Conservation (phyloP, 768 basidiomycete species). For the Pisolithus sp. region DNA sequence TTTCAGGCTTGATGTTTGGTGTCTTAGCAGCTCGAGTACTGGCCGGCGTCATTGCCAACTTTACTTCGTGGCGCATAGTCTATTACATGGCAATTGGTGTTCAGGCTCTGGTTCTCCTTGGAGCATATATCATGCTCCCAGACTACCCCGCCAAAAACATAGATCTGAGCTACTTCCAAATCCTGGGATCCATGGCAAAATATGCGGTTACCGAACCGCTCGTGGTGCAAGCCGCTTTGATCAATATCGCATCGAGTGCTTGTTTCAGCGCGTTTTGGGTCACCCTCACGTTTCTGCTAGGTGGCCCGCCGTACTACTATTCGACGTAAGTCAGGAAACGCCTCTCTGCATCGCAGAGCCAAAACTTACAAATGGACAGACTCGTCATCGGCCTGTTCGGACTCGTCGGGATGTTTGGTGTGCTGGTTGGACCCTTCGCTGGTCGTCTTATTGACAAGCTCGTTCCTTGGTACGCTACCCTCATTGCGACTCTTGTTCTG, state of each 20-base stretch:
- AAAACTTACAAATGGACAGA: constrained; percentile 13
- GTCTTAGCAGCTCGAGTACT: constrained; percentile 70
- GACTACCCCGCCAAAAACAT: constrained; percentile 78
- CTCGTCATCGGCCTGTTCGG: constrained; percentile 70
- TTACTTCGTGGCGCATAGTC: constrained; percentile 62
- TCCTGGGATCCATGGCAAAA: constrained; percentile 72
- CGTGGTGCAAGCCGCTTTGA: constrained; percentile 60
- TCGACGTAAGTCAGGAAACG: constrained; percentile 44
- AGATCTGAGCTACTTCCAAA: constrained; percentile 57
- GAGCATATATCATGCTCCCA: constrained; percentile 63
- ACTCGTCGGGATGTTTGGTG: constrained; percentile 66
- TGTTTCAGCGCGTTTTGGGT: constrained; percentile 64
- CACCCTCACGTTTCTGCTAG: constrained; percentile 76
- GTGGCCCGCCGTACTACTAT: constrained; percentile 68
- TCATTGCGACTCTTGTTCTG: constrained; percentile 45
- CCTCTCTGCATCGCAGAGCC: not conserved
- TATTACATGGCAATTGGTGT: constrained; percentile 75
- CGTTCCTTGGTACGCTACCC: constrained; percentile 71
- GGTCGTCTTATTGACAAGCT: constrained; percentile 66
- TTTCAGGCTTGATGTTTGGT: constrained; percentile 64
- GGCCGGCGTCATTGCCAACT: constrained; percentile 70
- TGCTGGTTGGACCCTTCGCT: constrained; percentile 59
- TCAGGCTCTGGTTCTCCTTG: constrained; percentile 50
- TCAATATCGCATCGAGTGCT: constrained; percentile 54
- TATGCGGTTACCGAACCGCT: constrained; percentile 73